phyloP scores from a whole-genome alignment of 768 basidiomycete genomes.

The Boletus insuetus region DNA sequence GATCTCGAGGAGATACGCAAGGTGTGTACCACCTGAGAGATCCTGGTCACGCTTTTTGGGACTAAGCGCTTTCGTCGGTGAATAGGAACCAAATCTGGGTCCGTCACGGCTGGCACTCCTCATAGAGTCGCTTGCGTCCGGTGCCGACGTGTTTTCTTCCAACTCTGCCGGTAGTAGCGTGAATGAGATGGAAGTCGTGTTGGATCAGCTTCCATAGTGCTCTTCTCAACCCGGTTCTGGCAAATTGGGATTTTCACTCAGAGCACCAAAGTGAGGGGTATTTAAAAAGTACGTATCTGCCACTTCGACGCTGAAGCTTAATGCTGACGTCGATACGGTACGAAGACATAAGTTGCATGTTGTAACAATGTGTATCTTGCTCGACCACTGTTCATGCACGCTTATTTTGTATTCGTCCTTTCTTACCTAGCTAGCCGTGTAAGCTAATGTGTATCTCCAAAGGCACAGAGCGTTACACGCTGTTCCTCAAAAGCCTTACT shows the following conservation, averaged over 20 bases:
- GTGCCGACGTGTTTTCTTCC: constrained; percentile 67
- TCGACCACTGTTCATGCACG: too few species aligned
- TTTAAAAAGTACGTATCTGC: neutral
- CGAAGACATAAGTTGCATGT: neutral
- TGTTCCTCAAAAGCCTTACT: too few species aligned
- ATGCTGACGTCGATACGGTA: neutral
- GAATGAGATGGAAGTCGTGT: constrained; percentile 76
- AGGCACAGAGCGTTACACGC: too few species aligned
- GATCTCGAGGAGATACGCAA: constrained; percentile 84
- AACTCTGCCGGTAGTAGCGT: constrained; percentile 33
- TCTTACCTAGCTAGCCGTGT: too few species aligned
- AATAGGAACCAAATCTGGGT: constrained; percentile 65
- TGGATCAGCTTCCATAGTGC: constrained; percentile 36
- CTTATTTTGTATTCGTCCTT: too few species aligned
- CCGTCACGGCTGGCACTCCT: constrained; percentile 66
- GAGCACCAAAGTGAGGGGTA: neutral
- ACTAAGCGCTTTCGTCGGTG: neutral
- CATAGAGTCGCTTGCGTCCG: constrained; percentile 80
- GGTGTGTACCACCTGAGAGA: constrained; percentile 39
- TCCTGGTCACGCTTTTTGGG: neutral
- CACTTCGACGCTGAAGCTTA: neutral
- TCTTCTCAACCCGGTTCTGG: neutral
- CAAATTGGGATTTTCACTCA: neutral
- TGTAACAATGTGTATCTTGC: neutral
- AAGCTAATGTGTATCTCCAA: too few species aligned